Conservation (phyloP, 2,329 filamentous ascomycete genomes). For the Aspergillus luchuensis region DNA sequence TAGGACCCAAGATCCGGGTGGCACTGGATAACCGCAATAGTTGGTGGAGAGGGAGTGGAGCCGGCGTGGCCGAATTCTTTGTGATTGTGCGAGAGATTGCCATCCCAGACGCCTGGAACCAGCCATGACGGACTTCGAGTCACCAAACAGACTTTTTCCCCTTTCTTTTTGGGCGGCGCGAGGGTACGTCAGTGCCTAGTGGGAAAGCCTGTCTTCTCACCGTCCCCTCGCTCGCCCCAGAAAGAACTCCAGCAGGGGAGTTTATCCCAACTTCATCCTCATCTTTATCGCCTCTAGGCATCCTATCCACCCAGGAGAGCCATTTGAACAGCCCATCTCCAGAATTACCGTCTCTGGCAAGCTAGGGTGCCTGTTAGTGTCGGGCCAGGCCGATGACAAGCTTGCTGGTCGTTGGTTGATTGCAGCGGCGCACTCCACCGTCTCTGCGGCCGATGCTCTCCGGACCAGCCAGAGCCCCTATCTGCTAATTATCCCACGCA, state of each 20-base stretch:
- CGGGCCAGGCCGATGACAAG: slow-evolving; percentile 4
- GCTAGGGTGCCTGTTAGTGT: background rate
- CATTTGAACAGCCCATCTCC: background rate
- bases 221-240: background rate
- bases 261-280: background rate
- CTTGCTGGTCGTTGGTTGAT: background rate
- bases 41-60: slow-evolving; percentile 8
- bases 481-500: background rate
- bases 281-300: background rate
- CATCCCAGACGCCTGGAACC: background rate
- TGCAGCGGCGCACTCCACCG: slow-evolving; percentile 5
- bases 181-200: slow-evolving; percentile 5
- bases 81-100: background rate
- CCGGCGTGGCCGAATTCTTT: background rate
- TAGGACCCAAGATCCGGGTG: background rate
- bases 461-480: slow-evolving; percentile 8
- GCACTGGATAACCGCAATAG: slow-evolving; percentile 2
- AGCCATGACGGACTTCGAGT: background rate
- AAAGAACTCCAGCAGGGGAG: background rate
- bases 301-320: background rate
- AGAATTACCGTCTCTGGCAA: slow-evolving; percentile 2
- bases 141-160: slow-evolving; percentile 6
- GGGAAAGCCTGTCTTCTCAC: background rate
- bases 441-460: slow-evolving; percentile 1
- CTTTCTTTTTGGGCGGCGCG: background rate